A percentile compares a stretch with the other conserved stretches of the same genome.
phyloP scores from a whole-genome alignment of 345 rosid species.

The Trapa bicornis region DNA sequence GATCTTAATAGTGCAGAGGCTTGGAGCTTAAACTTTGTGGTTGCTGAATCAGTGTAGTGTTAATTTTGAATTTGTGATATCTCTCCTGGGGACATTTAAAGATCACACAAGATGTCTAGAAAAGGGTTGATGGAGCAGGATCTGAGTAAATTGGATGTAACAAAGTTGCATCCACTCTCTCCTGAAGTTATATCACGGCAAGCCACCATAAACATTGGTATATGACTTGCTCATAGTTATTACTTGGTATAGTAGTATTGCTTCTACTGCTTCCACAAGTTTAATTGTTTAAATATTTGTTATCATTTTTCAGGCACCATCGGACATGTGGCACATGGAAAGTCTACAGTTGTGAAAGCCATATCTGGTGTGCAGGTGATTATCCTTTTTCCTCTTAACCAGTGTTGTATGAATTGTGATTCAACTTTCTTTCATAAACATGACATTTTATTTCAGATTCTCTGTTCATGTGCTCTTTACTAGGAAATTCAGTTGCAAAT shows the following conservation, averaged over 20 bases:
- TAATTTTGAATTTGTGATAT: neutral
- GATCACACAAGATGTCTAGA: conserved; percentile 44
- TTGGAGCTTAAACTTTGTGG: neutral
- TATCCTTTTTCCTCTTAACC: neutral
- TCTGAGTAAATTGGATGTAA: conserved; percentile 70
- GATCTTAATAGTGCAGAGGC: neutral
- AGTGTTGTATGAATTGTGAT: neutral
- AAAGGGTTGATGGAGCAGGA: conserved; percentile 95
- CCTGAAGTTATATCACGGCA: conserved; percentile 98
- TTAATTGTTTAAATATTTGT: neutral
- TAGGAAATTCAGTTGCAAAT: neutral
- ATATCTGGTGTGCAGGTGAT: conserved; percentile 92
- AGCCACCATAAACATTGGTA: conserved; percentile 90
- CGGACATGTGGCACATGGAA: conserved; percentile 97
- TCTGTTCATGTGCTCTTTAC: neutral
- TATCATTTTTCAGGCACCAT: conserved; percentile 51
- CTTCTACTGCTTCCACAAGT: neutral
- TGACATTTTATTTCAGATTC: neutral
- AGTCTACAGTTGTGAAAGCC: conserved; percentile 91
- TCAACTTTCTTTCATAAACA: neutral
- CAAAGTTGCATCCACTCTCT: conserved; percentile 71
- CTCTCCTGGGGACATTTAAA: neutral
- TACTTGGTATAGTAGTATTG: neutral
- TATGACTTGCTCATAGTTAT: neutral
- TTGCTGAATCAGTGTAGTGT: neutral